Percentiles rank a stretch among this genome's conserved stretches.
Evolutionary conservation across 441 rosid genomes (phyloP).

Genomic region (Mallotus japonicus): DNA sequence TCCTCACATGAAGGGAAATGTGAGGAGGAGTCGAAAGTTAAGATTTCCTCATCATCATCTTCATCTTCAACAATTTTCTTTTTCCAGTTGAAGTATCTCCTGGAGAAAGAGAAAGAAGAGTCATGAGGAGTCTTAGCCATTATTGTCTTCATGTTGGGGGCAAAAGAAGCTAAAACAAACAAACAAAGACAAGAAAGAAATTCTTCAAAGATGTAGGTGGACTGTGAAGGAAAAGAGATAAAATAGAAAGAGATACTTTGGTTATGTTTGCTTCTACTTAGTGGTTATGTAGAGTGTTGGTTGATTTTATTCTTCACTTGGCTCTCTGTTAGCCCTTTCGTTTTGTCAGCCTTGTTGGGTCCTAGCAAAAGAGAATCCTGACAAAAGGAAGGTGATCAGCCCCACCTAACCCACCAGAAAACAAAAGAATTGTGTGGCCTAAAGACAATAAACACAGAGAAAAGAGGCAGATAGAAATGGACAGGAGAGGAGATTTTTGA

Average conservation of each 20-base stretch:
- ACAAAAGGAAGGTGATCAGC: constrained; percentile 59
- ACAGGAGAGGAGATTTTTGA: constrained; percentile 11
- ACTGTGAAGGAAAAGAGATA: constrained; percentile 18
- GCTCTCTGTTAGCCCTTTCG: background rate
- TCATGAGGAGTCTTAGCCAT: constrained; percentile 47
- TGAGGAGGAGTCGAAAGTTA: constrained; percentile 38
- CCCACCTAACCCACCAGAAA: constrained; percentile 49
- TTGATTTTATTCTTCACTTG: constrained; percentile 12
- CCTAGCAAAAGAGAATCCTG: constrained; percentile 38
- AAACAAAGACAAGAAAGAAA: constrained; percentile 1
- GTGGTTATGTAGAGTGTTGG: constrained; percentile 13
- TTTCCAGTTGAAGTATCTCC: constrained; percentile 79
- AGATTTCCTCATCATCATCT: constrained; percentile 37
- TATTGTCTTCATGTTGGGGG: constrained; percentile 51
- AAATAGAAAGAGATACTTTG: constrained; percentile 26
- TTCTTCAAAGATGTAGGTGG: constrained; percentile 6
- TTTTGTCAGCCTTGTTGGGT: constrained; percentile 14
- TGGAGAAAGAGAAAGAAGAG: constrained; percentile 56
- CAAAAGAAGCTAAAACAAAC: background rate
- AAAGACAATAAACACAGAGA: constrained; percentile 22
- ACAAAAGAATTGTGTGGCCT: constrained; percentile 23
- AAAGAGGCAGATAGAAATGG: constrained; percentile 17
- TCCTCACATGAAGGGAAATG: constrained; percentile 22
- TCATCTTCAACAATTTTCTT: constrained; percentile 59
- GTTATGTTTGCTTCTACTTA: constrained; percentile 26